A percentile compares a stretch with the other conserved stretches of the same genome.
phyloP scores from a whole-genome alignment of 345 rosid genomes.

The Hypericum androsaemum region DNA sequence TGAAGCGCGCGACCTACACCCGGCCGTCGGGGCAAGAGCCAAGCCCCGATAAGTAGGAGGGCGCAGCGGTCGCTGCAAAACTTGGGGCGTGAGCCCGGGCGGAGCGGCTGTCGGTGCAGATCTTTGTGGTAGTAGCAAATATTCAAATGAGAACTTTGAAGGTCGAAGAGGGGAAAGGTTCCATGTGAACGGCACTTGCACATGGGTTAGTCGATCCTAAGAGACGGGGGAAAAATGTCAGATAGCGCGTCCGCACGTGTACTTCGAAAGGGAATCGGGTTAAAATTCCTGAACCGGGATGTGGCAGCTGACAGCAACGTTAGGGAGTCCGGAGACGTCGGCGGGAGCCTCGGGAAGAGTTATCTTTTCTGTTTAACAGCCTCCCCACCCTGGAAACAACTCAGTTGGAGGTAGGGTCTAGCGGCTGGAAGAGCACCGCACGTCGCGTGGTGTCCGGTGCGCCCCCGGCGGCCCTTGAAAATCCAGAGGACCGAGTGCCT shows the following conservation, averaged over 20 bases:
- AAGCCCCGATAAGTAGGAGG: constrained; percentile 1
- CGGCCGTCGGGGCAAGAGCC: neutral
- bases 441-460: neutral
- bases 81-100: neutral
- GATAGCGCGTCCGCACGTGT: neutral
- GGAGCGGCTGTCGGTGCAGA: neutral
- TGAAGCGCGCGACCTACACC: no score
- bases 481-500: neutral
- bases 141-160: constrained; percentile 1
- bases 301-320: neutral
- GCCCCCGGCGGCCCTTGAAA: neutral
- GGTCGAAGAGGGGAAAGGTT: neutral
- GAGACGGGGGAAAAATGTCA: neutral
- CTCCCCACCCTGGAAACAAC: neutral
- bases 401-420: neutral
- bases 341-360: neutral
- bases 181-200: constrained; percentile 5
- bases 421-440: neutral
- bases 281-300: neutral
- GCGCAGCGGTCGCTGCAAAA: neutral
- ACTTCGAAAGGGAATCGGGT: constrained; percentile 2
- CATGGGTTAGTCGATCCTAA: constrained; percentile 3
- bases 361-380: neutral
- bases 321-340: neutral
- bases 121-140: neutral